Conservation (phyloP, 164 flowering plant species). For the Aristolochia contorta region DNA sequence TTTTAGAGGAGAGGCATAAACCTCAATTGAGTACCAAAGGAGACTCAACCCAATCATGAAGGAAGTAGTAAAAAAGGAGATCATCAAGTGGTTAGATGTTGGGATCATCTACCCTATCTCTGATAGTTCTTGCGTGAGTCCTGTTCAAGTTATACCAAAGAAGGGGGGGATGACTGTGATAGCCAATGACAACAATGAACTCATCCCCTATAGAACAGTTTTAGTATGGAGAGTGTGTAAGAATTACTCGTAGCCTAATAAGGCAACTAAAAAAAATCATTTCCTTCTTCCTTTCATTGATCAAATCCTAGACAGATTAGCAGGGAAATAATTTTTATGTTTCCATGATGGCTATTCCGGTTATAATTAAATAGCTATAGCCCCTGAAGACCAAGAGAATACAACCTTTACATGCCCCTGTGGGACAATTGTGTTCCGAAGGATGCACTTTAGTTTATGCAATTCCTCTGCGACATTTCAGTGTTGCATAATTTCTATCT, state of each 20-base stretch:
- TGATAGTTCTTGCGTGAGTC: not conserved
- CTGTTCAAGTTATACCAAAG: not conserved
- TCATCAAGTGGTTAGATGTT: not conserved
- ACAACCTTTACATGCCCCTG: not conserved
- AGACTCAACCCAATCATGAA: not conserved
- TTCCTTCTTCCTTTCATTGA: not conserved
- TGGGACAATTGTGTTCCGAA: not conserved
- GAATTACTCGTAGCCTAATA: not conserved
- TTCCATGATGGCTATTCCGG: not conserved
- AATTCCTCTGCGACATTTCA: not conserved
- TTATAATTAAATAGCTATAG: not conserved
- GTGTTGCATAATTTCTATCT: not conserved
- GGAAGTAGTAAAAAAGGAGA: slow-evolving; percentile 3
- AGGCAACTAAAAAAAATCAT: not conserved
- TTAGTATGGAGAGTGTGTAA: not conserved
- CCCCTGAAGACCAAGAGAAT: not conserved
- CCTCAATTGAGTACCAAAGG: not conserved
- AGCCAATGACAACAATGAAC: not conserved
- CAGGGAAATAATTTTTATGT: not conserved
- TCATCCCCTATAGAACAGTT: not conserved
- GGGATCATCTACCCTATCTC: not conserved
- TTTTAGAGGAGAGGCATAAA: not conserved
- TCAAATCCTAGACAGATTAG: not conserved
- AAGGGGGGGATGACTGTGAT: not conserved
- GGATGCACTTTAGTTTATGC: not conserved